These are phyloP conservation scores for Chimonanthus praecox DNA, from an alignment of 164 flowering plant genomes.

Conservation along the genomic window DNA sequence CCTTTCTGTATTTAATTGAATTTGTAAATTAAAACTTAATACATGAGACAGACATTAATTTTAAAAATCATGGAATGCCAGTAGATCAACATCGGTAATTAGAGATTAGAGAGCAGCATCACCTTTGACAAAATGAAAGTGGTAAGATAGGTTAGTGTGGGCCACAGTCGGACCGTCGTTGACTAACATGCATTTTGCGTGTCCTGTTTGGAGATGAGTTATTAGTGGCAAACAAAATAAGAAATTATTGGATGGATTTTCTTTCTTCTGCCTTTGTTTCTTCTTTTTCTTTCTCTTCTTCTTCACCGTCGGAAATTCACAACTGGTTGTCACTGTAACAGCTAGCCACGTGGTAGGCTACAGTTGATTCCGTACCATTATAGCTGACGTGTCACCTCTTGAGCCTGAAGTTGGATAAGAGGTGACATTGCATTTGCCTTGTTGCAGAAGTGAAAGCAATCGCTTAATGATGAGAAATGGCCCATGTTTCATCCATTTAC, in stretches of 20 bases:
- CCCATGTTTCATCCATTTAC: no score
- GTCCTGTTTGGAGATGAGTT: background rate
- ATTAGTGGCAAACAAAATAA: background rate
- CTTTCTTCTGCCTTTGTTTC: background rate
- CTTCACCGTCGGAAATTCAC: background rate
- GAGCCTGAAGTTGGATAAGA: background rate
- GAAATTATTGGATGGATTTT: background rate
- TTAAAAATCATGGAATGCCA: no score
- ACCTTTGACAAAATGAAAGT: no score
- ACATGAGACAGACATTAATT: no score
- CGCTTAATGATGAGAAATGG: no score
- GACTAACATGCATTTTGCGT: background rate
- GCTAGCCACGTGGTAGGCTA: background rate
- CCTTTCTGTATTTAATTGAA: no score
- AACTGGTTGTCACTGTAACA: background rate
- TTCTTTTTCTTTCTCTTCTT: background rate
- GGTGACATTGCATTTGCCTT: background rate
- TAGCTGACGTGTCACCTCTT: background rate
- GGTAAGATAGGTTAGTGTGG: constrained; percentile 1
- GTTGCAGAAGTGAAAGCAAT: background rate
- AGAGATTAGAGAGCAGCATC: no score
- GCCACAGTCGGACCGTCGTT: background rate
- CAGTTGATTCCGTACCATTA: background rate
- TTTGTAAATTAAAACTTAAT: no score
- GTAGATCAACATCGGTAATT: no score